A percentile compares a stretch with the other conserved stretches of the same genome.
Evolutionary conservation across 1,284 basidiomycete species (phyloP).

Genomic region (Sporisorium exsertum): DNA sequence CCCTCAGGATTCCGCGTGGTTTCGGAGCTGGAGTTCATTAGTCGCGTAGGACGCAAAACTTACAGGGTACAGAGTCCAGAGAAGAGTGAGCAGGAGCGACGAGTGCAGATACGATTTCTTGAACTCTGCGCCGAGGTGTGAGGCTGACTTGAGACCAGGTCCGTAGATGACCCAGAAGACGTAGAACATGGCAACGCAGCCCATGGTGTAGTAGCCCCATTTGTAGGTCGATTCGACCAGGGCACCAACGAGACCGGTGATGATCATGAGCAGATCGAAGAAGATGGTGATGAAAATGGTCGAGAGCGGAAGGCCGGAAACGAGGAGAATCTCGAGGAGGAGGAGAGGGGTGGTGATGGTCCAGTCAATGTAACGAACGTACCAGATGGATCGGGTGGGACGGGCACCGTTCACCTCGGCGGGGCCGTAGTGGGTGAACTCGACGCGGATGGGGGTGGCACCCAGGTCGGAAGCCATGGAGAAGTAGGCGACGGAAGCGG

Average conservation of each 20-base stretch:
- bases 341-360: conserved; percentile 74
- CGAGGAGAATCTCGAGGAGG: conserved; percentile 73
- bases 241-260: conserved; percentile 74
- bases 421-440: conserved; percentile 71
- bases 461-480: conserved; percentile 77
- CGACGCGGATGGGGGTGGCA: conserved; percentile 72
- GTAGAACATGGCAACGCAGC: conserved; percentile 71
- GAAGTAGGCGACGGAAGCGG: conserved; percentile 72
- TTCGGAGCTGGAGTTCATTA: no score
- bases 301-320: conserved; percentile 74
- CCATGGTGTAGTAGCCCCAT: conserved; percentile 72
- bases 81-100: conserved; percentile 62
- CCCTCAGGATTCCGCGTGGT: no score
- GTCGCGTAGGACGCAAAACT: no score
- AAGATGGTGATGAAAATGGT: conserved; percentile 75
- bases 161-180: conserved; percentile 67
- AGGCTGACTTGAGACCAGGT: conserved; percentile 69
- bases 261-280: conserved; percentile 72
- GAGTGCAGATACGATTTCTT: conserved; percentile 71
- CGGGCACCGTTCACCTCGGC: conserved; percentile 29
- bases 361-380: conserved; percentile 67
- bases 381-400: conserved; percentile 75
- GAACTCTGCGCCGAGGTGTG: conserved; percentile 70
- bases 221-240: conserved; percentile 74
- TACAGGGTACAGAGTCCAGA: conserved; percentile 57